Conservation (phyloP, 371 early-diverging fungal species). For the Neoconidiobolus thromboides region DNA sequence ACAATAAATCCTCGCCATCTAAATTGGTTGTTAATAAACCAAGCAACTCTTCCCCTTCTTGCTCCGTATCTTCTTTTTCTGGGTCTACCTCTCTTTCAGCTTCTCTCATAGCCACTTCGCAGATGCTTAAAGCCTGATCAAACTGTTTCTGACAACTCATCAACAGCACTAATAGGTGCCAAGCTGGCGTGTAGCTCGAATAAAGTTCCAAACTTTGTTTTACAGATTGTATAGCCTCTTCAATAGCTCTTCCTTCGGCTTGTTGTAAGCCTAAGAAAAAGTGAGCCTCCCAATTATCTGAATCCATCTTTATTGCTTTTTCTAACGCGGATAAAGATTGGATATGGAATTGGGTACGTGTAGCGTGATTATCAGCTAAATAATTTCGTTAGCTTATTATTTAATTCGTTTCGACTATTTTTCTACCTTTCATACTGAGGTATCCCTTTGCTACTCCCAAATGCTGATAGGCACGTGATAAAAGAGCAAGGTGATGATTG, state of each 20-base stretch:
- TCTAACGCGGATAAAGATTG: conserved; percentile 38
- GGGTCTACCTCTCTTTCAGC: conserved; percentile 22
- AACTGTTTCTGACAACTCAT: conserved; percentile 44
- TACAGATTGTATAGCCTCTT: conserved; percentile 37
- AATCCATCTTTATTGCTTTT: conserved; percentile 24
- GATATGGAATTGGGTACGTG: conserved; percentile 41
- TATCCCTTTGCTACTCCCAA: conserved; percentile 39
- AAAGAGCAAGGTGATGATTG: conserved; percentile 11
- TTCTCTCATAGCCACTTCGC: conserved; percentile 50
- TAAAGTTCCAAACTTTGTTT: conserved; percentile 40
- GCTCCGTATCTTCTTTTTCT: conserved; percentile 1
- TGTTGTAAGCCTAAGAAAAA: conserved; percentile 65
- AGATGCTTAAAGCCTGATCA: conserved; percentile 41
- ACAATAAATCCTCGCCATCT: conserved; percentile 31
- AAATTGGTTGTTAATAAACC: conserved; percentile 12
- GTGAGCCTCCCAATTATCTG: conserved; percentile 29
- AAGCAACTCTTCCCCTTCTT: background rate
- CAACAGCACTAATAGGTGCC: conserved; percentile 69
- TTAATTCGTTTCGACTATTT: background rate
- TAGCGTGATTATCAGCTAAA: conserved; percentile 17
- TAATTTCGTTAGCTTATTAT: background rate
- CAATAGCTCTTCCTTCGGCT: conserved; percentile 59
- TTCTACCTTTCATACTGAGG: background rate
- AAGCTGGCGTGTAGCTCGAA: conserved; percentile 42
- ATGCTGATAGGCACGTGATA: conserved; percentile 23